These are phyloP conservation scores for Arctium minus DNA, from an alignment of 129 eudicot species.

Conservation along the genomic window DNA sequence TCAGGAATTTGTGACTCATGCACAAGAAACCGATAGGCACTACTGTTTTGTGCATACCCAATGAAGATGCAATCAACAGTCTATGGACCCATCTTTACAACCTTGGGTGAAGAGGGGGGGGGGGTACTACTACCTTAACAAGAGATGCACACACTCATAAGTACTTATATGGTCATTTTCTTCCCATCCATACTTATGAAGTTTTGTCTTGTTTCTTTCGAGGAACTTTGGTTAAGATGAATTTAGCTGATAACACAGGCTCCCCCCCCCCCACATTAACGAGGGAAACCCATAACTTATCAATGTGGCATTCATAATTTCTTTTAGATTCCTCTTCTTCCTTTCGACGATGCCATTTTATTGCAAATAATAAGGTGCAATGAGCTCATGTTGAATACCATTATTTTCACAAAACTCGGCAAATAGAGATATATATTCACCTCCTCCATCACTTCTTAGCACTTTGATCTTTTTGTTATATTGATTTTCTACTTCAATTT, in stretches of 20 bases:
- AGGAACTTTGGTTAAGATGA: neutral
- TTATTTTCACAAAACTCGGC: neutral
- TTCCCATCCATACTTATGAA: too few relatives aligned
- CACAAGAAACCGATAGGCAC: neutral
- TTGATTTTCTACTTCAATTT: too few relatives aligned
- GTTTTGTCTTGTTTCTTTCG: neutral
- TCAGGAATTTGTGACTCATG: neutral
- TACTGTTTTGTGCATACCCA: neutral
- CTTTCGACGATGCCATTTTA: neutral
- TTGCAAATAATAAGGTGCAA: neutral
- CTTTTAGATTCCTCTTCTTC: neutral
- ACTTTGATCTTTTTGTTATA: too few relatives aligned
- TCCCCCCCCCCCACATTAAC: neutral
- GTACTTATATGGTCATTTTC: too few relatives aligned
- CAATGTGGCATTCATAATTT: neutral
- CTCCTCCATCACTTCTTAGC: too few relatives aligned
- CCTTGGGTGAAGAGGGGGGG: neutral
- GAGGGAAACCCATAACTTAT: neutral
- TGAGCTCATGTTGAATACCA: neutral
- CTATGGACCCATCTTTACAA: neutral
- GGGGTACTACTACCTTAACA: neutral
- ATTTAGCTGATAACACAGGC: neutral
- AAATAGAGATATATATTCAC: too few relatives aligned
- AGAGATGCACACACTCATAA: too few relatives aligned
- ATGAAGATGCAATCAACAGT: neutral